These are phyloP conservation scores for Eucalyptus urophylla DNA, from an alignment of 345 rosid genomes.

Conservation along the genomic window DNA sequence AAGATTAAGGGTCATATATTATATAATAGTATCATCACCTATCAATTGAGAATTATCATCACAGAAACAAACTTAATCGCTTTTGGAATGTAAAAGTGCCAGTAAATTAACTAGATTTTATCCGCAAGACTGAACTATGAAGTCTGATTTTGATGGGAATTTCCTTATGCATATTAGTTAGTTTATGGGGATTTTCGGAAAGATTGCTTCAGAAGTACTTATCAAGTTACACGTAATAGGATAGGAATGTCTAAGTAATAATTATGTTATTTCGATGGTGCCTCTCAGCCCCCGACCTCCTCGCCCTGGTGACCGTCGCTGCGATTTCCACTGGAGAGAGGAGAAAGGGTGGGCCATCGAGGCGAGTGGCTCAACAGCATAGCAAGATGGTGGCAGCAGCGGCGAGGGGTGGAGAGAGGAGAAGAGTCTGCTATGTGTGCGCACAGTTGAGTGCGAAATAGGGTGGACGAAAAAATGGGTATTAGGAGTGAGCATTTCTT, in stretches of 20 bases:
- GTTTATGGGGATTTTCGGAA: neutral
- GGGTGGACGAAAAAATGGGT: neutral
- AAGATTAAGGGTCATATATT: neutral
- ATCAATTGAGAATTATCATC: neutral
- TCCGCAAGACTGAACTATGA: neutral
- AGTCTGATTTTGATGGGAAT: neutral
- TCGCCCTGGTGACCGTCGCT: neutral
- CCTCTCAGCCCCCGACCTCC: neutral
- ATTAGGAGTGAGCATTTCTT: neutral
- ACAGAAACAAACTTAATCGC: neutral
- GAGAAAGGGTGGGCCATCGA: neutral
- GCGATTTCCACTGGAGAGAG: neutral
- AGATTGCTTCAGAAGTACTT: neutral
- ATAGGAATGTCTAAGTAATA: neutral
- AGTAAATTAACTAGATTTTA: neutral
- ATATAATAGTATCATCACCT: neutral
- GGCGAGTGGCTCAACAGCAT: neutral
- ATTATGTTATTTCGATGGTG: neutral
- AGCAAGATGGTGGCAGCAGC: neutral
- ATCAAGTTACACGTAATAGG: neutral
- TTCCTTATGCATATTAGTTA: neutral
- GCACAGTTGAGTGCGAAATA: neutral
- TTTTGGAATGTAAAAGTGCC: neutral
- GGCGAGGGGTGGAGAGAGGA: neutral
- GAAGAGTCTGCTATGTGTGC: neutral